Percentiles rank a stretch among this genome's conserved stretches.
These are phyloP conservation scores for Crucihimalaya himalaica DNA, from an alignment of 345 rosid genomes.

Conservation along the genomic window DNA sequence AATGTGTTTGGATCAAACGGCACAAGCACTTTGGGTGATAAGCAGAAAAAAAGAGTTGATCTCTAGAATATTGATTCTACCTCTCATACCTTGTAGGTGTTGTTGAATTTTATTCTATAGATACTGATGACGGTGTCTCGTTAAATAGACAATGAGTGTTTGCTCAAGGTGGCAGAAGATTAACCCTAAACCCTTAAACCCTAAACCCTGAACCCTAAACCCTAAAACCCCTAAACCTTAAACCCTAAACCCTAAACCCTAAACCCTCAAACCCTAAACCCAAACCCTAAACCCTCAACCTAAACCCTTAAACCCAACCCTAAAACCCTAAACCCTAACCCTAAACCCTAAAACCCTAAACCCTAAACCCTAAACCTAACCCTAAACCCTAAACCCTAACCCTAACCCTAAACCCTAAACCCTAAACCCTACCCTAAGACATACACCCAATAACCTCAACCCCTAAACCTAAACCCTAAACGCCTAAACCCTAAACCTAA, in stretches of 20 bases:
- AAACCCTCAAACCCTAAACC: conserved; percentile 2
- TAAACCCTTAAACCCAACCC: conserved; percentile 41
- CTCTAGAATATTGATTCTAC: too few relatives aligned
- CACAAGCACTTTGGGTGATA: neutral
- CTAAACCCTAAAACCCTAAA: conserved; percentile 42
- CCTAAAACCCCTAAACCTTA: conserved; percentile 11
- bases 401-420: conserved; percentile 44
- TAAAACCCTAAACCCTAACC: conserved; percentile 35
- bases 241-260: conserved; percentile 28
- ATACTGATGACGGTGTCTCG: too few relatives aligned
- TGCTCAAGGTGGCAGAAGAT: too few relatives aligned
- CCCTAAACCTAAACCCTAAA: conserved; percentile 26
- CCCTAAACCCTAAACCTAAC: too few relatives aligned
- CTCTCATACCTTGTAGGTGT: too few relatives aligned
- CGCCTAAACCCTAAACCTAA: too few relatives aligned
- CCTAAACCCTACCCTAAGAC: conserved; percentile 43
- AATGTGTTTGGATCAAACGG: too few relatives aligned
- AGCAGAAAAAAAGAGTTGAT: too few relatives aligned
- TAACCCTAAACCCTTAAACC: too few relatives aligned
- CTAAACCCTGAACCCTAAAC: conserved; percentile 21
- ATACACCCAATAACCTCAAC: conserved; percentile 36
- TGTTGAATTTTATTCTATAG: neutral
- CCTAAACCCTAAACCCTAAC: too few relatives aligned
- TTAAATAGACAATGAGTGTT: too few relatives aligned
- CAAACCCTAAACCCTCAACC: conserved; percentile 40